These are phyloP conservation scores for Fusarium dimerum DNA, from an alignment of 2,329 filamentous ascomycete species.

Conservation along the genomic window DNA sequence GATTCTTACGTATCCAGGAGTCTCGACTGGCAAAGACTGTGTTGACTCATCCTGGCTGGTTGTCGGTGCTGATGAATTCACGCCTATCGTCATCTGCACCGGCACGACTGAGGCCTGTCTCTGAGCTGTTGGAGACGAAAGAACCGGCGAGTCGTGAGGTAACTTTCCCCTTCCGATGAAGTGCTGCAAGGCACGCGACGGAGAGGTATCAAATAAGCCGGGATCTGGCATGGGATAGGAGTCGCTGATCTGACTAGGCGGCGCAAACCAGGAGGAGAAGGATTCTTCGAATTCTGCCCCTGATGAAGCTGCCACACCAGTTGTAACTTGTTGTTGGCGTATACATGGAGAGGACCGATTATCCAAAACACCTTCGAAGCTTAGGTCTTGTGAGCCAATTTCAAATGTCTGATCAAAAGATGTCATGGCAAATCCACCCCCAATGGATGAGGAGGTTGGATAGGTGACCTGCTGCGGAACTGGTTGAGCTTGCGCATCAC, in stretches of 20 bases:
- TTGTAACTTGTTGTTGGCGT: constrained; percentile 1
- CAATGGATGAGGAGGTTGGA: constrained; percentile 8
- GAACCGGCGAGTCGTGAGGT: constrained; percentile 24
- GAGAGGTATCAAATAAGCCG: constrained; percentile 39
- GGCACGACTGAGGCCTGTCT: constrained; percentile 1
- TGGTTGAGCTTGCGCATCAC: constrained; percentile 1
- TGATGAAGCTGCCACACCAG: constrained; percentile 1
- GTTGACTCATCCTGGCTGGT: constrained; percentile 12
- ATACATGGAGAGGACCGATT: constrained; percentile 41
- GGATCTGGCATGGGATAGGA: constrained; percentile 48
- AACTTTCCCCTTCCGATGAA: constrained; percentile 40
- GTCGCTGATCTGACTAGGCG: constrained; percentile 55
- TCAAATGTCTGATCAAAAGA: constrained; percentile 26
- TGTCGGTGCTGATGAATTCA: constrained; percentile 30
- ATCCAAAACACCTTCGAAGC: constrained; percentile 47
- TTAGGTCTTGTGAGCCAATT: constrained; percentile 42
- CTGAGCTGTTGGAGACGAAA: constrained; percentile 20
- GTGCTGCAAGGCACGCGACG: constrained; percentile 51
- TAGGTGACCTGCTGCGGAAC: constrained; percentile 1
- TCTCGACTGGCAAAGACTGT: constrained; percentile 4
- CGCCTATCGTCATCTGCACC: constrained; percentile 1
- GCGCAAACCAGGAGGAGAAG: constrained; percentile 42
- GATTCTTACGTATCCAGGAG: constrained; percentile 1
- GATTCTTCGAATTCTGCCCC: constrained; percentile 16
- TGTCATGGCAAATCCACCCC: constrained; percentile 9